phyloP scores from a whole-genome alignment of 176 grass and related monocot genomes.

The Oryza officinalis region DNA sequence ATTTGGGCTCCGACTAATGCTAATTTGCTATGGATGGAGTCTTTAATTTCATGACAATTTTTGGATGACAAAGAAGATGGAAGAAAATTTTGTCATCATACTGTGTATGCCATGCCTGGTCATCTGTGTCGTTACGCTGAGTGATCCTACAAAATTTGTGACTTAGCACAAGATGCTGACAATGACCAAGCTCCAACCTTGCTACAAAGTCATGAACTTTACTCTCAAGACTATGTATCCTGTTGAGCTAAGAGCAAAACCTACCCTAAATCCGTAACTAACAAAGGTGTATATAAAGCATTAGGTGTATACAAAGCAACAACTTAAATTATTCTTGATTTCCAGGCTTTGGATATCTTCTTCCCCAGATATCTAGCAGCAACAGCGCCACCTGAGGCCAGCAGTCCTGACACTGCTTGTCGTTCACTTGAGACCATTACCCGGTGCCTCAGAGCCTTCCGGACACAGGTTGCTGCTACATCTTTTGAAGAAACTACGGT shows the following conservation, averaged over 20 bases:
- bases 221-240: not conserved
- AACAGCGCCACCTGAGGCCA: constrained; percentile 65
- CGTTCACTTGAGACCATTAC: constrained; percentile 75
- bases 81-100: not conserved
- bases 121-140: not conserved
- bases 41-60: not conserved
- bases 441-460: constrained; percentile 44
- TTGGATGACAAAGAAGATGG: not conserved
- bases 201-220: not conserved
- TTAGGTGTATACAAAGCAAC: not conserved
- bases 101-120: not conserved
- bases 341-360: constrained; percentile 82
- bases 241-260: not conserved
- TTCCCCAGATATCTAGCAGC: constrained; percentile 65
- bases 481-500: constrained; percentile 57
- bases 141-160: constrained; percentile 2
- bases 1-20: not conserved
- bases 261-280: not conserved
- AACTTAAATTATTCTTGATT: constrained; percentile 45
- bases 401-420: constrained; percentile 70
- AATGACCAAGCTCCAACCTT: not conserved
- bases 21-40: not conserved
- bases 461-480: constrained; percentile 55
- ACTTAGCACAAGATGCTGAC: not conserved
- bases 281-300: not conserved